These are phyloP conservation scores for Komagataea norvegica DNA, from an alignment of 1,139 yeast species.

Conservation along the genomic window DNA sequence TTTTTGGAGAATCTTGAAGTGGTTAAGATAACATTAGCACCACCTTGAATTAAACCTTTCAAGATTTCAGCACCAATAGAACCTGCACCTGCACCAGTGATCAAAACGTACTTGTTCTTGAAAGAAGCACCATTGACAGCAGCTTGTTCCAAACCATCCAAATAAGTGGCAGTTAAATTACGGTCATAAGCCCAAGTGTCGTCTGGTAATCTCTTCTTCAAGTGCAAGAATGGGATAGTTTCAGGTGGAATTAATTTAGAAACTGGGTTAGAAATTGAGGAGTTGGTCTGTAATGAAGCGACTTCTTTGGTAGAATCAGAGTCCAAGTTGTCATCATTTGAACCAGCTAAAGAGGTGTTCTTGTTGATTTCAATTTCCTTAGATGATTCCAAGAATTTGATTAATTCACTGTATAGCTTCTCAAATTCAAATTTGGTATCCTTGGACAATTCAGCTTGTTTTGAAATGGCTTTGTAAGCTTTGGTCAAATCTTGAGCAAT, in stretches of 20 bases:
- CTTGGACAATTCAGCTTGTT: slow-evolving; percentile 53
- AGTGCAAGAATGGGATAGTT: slow-evolving; percentile 91
- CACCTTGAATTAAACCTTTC: slow-evolving; percentile 94
- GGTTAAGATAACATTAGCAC: slow-evolving; percentile 95
- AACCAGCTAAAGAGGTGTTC: slow-evolving; percentile 35
- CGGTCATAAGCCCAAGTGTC: slow-evolving; percentile 86
- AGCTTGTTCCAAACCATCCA: slow-evolving; percentile 88
- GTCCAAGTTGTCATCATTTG: slow-evolving; percentile 43
- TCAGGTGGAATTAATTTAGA: slow-evolving; percentile 72
- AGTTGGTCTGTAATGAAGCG: slow-evolving; percentile 72
- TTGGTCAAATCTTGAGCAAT: slow-evolving; percentile 78
- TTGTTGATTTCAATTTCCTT: slow-evolving; percentile 53
- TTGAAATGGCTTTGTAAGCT: slow-evolving; percentile 76
- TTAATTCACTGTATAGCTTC: slow-evolving; percentile 70
- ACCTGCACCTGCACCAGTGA: slow-evolving; percentile 99
- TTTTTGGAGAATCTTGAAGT: slow-evolving; percentile 92
- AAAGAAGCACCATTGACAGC: slow-evolving; percentile 91
- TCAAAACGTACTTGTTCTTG: slow-evolving; percentile 81
- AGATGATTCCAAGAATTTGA: slow-evolving; percentile 65
- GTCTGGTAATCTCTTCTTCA: slow-evolving; percentile 67
- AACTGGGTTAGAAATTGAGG: slow-evolving; percentile 67
- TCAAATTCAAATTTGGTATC: slow-evolving; percentile 73
- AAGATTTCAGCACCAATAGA: slow-evolving; percentile 97
- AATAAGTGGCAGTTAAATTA: slow-evolving; percentile 66
- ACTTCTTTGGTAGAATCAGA: slow-evolving; percentile 72